Evolutionary conservation across 2,329 filamentous ascomycete species (phyloP).

Genomic region (Ambrosiella beaveri): DNA sequence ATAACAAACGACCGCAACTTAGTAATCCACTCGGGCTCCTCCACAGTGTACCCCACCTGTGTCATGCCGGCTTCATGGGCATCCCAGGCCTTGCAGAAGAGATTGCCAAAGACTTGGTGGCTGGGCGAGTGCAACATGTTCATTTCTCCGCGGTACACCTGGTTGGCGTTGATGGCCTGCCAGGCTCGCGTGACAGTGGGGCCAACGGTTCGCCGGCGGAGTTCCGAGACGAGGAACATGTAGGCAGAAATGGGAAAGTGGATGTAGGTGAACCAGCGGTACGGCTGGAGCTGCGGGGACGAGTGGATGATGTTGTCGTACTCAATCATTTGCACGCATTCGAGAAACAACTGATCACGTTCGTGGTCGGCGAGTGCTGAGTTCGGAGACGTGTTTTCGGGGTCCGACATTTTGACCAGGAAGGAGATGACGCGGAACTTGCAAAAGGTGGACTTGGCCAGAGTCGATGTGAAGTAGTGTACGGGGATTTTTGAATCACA

Average conservation of each 20-base stretch:
- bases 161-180: conserved; percentile 37
- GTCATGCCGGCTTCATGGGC: conserved; percentile 32
- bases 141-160: conserved; percentile 32
- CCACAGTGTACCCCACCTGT: conserved; percentile 26
- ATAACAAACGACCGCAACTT: conserved; percentile 29
- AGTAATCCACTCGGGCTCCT: conserved; percentile 30
- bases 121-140: conserved; percentile 36
- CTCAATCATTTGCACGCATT: conserved; percentile 41
- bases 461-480: conserved; percentile 40
- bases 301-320: conserved; percentile 39
- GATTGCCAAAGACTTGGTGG: conserved; percentile 37
- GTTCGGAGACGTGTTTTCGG: conserved; percentile 16
- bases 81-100: conserved; percentile 47
- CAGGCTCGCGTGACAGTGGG: conserved; percentile 41
- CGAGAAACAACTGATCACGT: conserved; percentile 34
- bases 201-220: conserved; percentile 34
- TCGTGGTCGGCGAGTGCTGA: conserved; percentile 25
- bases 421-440: conserved; percentile 39
- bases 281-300: conserved; percentile 32
- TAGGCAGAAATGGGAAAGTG: conserved; percentile 45
- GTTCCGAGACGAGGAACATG: conserved; percentile 40
- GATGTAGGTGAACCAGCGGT: conserved; percentile 41
- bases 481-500: conserved; percentile 42
- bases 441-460: conserved; percentile 37
- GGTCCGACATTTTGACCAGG: conserved; percentile 30